Evolutionary conservation across 192 early-diverging fungal species (phyloP).

Genomic region (Coemansia interrupta): DNA sequence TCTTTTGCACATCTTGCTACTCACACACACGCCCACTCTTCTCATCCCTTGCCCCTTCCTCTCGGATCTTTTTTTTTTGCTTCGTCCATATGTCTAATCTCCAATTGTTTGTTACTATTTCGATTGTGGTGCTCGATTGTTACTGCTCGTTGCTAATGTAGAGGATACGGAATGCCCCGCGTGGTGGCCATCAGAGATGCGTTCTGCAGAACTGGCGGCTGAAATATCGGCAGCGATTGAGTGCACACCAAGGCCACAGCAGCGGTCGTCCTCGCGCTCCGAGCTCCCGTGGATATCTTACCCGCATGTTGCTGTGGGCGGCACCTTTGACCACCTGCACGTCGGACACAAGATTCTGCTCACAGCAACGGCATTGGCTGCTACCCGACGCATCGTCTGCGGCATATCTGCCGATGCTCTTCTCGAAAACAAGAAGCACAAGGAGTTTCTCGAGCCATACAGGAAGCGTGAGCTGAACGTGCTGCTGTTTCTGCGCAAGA

Average conservation of each 20-base stretch:
- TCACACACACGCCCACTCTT: background rate
- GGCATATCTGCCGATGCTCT: slow-evolving; percentile 68
- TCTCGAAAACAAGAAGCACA: slow-evolving; percentile 67
- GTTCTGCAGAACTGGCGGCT: background rate
- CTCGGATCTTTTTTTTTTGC: background rate
- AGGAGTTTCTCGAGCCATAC: slow-evolving; percentile 65
- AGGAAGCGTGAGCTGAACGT: slow-evolving; percentile 60
- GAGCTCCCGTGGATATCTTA: slow-evolving; percentile 29
- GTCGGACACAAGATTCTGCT: slow-evolving; percentile 92
- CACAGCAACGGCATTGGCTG: slow-evolving; percentile 70
- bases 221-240: background rate
- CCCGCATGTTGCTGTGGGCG: slow-evolving; percentile 64
- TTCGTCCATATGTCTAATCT: background rate
- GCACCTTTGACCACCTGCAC: slow-evolving; percentile 98
- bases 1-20: background rate
- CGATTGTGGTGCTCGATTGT: background rate
- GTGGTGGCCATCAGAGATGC: slow-evolving; percentile 45
- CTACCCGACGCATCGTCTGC: slow-evolving; percentile 63
- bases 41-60: background rate
- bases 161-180: slow-evolving; percentile 20
- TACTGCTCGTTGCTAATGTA: background rate
- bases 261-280: slow-evolving; percentile 8
- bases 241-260: slow-evolving; percentile 1
- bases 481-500: slow-evolving; percentile 57
- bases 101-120: slow-evolving; percentile 10